Evolutionary conservation across 305 asterid genomes (phyloP).

Genomic region (Solanum chacoense): DNA sequence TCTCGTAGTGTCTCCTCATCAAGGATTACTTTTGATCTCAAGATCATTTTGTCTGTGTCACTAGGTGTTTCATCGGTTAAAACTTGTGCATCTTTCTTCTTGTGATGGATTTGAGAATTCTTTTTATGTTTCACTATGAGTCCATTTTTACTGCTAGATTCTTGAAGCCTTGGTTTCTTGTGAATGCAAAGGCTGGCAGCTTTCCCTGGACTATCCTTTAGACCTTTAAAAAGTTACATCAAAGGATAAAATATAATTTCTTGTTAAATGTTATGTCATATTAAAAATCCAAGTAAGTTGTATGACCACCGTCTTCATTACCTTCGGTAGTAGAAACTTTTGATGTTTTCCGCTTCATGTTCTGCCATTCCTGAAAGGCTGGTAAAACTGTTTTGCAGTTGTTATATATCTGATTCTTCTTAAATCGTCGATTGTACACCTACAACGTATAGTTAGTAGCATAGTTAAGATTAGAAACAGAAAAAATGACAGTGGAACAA

Average conservation of each 20-base stretch:
- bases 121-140: neutral
- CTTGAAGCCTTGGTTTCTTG: neutral
- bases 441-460: neutral
- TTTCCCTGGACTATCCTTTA: neutral
- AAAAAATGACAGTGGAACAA: neutral
- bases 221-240: neutral
- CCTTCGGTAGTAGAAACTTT: neutral
- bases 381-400: neutral
- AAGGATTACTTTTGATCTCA: conserved; percentile 7
- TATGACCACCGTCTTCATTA: neutral
- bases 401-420: neutral
- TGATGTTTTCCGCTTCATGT: neutral
- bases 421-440: neutral
- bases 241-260: neutral
- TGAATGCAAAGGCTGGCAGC: neutral
- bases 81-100: neutral
- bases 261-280: neutral
- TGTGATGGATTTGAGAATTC: neutral
- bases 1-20: conserved; percentile 7
- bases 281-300: neutral
- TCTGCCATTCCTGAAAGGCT: neutral
- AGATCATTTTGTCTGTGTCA: neutral
- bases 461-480: neutral
- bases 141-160: neutral
- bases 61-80: neutral